These are phyloP conservation scores for Curvularia lunata DNA, from an alignment of 2,329 filamentous ascomycete species.

Conservation along the genomic window DNA sequence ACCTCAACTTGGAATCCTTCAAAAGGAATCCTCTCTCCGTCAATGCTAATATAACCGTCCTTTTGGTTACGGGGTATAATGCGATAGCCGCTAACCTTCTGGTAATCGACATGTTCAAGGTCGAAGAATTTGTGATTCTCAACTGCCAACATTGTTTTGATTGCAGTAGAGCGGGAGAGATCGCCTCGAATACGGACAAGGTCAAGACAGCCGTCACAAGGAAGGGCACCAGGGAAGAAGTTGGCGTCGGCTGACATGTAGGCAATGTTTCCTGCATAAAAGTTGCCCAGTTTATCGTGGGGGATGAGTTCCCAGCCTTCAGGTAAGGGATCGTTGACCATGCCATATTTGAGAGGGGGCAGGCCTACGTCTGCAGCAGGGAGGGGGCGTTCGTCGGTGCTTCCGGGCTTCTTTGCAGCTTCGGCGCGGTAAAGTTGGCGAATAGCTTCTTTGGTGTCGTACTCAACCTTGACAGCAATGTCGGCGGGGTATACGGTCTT, in stretches of 20 bases:
- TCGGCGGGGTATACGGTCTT: constrained; percentile 88
- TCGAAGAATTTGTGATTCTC: constrained; percentile 80
- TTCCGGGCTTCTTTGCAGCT: constrained; percentile 30
- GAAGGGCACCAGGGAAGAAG: constrained; percentile 84
- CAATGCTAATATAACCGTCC: constrained; percentile 88
- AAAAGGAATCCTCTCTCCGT: constrained; percentile 87
- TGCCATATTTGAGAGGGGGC: constrained; percentile 79
- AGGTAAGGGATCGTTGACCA: constrained; percentile 76
- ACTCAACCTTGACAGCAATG: constrained; percentile 81
- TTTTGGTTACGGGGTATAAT: constrained; percentile 71
- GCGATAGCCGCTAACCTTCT: constrained; percentile 86
- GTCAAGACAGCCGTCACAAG: constrained; percentile 85
- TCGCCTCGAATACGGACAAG: constrained; percentile 81
- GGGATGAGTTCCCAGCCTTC: constrained; percentile 76
- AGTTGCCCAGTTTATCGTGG: constrained; percentile 82
- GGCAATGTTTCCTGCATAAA: constrained; percentile 94
- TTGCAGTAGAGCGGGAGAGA: constrained; percentile 68
- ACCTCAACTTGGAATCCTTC: constrained; percentile 91
- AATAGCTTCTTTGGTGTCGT: constrained; percentile 75
- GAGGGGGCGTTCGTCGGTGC: constrained; percentile 31
- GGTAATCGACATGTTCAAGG: constrained; percentile 75
- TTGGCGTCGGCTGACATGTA: constrained; percentile 87
- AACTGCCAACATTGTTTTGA: constrained; percentile 74
- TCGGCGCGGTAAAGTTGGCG: constrained; percentile 70
- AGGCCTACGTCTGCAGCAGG: constrained; percentile 55